Evolutionary conservation across 108 stramenopile genomes (phyloP).

Genomic region (Cyclostephanos tholiformis): DNA sequence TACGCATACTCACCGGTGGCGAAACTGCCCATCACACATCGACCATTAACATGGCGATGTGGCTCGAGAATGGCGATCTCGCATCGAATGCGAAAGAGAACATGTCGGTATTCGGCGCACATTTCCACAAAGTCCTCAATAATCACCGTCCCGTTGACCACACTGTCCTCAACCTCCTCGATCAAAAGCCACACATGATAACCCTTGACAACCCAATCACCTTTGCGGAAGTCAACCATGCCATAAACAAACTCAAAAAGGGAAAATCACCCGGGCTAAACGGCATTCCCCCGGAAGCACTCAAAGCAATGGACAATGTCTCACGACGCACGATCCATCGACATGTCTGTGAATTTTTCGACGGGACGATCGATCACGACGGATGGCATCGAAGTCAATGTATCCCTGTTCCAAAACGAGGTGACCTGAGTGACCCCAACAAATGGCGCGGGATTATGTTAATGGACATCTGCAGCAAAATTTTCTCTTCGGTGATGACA

Average conservation of each 20-base stretch:
- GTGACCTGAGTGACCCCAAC: conserved; percentile 4
- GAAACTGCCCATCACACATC: too few relatives aligned
- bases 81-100: not conserved
- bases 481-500: conserved; percentile 1
- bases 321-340: not conserved
- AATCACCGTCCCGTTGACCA: not conserved
- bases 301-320: conserved; percentile 15
- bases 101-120: not conserved
- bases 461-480: conserved; percentile 23
- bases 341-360: not conserved
- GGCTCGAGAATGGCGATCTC: not conserved
- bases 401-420: not conserved
- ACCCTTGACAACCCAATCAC: not conserved
- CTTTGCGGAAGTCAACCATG: not conserved
- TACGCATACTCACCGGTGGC: too few relatives aligned
- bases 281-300: conserved; percentile 16
- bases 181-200: not conserved
- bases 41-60: too few relatives aligned
- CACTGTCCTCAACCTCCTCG: not conserved
- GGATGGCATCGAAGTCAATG: not conserved
- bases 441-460: conserved; percentile 12
- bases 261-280: conserved; percentile 14
- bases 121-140: not conserved
- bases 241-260: conserved; percentile 2
- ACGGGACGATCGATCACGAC: conserved; percentile 1